These are phyloP conservation scores for Raffaelea deltoideospora DNA, from an alignment of 2,329 filamentous ascomycete species.

Conservation along the genomic window DNA sequence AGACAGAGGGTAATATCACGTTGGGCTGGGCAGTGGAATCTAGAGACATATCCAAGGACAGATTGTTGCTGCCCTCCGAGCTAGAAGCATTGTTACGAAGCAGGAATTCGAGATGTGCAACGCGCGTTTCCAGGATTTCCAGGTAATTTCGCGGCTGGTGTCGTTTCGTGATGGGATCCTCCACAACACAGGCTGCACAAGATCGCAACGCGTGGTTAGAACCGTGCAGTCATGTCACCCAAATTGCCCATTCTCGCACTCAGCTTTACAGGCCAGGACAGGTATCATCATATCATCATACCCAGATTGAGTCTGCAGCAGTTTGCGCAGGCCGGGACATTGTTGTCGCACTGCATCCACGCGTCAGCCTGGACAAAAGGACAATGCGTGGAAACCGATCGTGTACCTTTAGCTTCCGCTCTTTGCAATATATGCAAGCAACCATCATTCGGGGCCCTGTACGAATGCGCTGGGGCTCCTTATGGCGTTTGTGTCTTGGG, in stretches of 20 bases:
- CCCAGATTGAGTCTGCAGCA: neutral
- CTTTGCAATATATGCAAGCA: neutral
- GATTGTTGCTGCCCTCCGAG: conserved; percentile 13
- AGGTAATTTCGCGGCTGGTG: conserved; percentile 19
- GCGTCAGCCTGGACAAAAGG: neutral
- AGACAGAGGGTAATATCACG: neutral
- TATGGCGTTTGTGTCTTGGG: too few relatives aligned
- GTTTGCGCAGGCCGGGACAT: neutral
- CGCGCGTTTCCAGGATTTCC: conserved; percentile 13
- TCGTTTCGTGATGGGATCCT: conserved; percentile 19
- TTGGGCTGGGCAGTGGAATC: neutral
- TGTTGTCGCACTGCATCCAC: neutral
- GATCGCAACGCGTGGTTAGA: neutral
- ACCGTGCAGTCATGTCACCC: too few relatives aligned
- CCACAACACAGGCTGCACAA: conserved; percentile 10
- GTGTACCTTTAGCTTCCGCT: neutral
- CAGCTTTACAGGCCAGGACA: neutral
- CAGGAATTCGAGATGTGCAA: conserved; percentile 16
- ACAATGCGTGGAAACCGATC: neutral
- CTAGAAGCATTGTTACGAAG: conserved; percentile 14
- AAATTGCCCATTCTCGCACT: too few relatives aligned
- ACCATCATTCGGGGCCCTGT: neutral
- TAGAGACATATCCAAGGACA: too few relatives aligned
- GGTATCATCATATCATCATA: neutral
- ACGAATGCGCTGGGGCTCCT: neutral